These are phyloP conservation scores for Volvox reticuliferus DNA, from an alignment of 139 green algal genomes.

Conservation along the genomic window DNA sequence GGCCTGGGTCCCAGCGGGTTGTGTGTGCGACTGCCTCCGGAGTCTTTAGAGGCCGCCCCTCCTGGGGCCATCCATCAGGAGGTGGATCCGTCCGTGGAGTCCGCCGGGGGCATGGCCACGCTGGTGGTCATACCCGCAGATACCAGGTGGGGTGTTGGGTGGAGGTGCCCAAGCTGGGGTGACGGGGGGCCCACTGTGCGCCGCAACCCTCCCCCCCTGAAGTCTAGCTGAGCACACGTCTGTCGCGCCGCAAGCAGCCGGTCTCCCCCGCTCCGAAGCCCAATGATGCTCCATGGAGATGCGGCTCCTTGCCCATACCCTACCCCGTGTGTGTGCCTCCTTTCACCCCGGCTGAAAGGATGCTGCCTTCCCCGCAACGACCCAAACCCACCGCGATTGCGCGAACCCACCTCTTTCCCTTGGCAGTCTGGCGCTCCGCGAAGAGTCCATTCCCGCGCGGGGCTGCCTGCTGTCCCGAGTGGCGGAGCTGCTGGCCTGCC, in stretches of 20 bases:
- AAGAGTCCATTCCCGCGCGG: slow-evolving; percentile 8
- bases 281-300: too few species aligned
- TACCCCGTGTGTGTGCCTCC: too few species aligned
- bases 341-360: too few species aligned
- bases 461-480: neutral
- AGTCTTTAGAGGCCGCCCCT: neutral
- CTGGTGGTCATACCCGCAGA: slow-evolving; percentile 27
- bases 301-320: too few species aligned
- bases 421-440: slow-evolving; percentile 32
- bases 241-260: too few species aligned
- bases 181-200: too few species aligned
- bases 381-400: neutral
- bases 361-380: neutral
- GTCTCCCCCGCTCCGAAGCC: too few species aligned
- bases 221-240: too few species aligned
- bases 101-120: neutral
- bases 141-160: neutral
- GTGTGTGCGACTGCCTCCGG: slow-evolving; percentile 8
- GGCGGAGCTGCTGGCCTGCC: slow-evolving; percentile 25
- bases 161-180: neutral
- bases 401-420: too few species aligned
- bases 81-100: neutral
- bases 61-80: neutral
- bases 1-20: neutral
- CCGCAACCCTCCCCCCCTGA: too few species aligned